Evolutionary conservation across 768 basidiomycete genomes (phyloP).

Genomic region (Lanmaoa pseudosensibilis): DNA sequence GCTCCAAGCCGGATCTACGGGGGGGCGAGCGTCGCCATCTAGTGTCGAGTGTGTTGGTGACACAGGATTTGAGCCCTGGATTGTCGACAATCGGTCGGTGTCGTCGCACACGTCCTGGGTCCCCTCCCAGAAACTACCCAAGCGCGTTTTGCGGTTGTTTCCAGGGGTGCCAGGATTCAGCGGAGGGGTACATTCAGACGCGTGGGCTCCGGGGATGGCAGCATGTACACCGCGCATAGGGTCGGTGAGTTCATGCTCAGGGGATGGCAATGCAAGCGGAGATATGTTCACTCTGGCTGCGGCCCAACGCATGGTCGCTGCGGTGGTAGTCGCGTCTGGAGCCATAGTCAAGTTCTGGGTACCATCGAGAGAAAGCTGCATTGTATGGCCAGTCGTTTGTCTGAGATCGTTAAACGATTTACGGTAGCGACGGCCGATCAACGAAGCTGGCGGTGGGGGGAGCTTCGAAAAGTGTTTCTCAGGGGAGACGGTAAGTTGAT

Average conservation of each 20-base stretch:
- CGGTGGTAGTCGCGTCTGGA: slow-evolving; percentile 61
- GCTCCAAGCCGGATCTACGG: slow-evolving; percentile 12
- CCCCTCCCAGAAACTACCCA: slow-evolving; percentile 77
- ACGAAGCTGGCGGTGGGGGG: slow-evolving; percentile 24
- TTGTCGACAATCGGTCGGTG: slow-evolving; percentile 20
- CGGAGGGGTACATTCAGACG: slow-evolving; percentile 34
- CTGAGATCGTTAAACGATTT: slow-evolving; percentile 49
- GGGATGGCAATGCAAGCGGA: slow-evolving; percentile 84
- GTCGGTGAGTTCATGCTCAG: slow-evolving; percentile 89
- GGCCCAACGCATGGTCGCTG: slow-evolving; percentile 86
- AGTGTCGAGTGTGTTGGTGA: slow-evolving; percentile 20
- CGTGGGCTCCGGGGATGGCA: slow-evolving; percentile 63
- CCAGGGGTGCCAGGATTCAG: slow-evolving; percentile 46
- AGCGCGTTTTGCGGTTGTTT: slow-evolving; percentile 51
- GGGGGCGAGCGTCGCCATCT: slow-evolving; percentile 3
- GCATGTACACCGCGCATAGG: slow-evolving; percentile 79
- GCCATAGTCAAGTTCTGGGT: slow-evolving; percentile 35
- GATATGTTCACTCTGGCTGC: slow-evolving; percentile 80
- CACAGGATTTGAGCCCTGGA: slow-evolving; percentile 25
- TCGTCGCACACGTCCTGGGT: slow-evolving; percentile 62
- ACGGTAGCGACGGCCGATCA: slow-evolving; percentile 42
- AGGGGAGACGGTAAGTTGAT: slow-evolving; percentile 22
- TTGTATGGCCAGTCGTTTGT: slow-evolving; percentile 26
- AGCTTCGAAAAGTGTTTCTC: slow-evolving; percentile 30
- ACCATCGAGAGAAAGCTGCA: slow-evolving; percentile 30